Conservation (phyloP, 495 filamentous ascomycete genomes). For the Antarctomyces pellizariae region DNA sequence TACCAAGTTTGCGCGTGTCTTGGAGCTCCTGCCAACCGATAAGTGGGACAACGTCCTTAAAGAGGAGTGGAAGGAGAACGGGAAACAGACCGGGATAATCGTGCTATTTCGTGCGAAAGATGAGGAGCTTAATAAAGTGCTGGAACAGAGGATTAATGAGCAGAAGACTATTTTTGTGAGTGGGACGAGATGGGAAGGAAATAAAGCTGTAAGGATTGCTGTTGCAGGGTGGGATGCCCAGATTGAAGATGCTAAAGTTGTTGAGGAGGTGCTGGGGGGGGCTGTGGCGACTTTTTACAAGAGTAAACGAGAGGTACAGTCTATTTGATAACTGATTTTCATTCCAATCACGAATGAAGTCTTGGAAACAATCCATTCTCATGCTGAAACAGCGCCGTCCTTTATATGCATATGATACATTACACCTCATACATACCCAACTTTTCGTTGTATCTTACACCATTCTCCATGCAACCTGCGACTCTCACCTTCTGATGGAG, state of each 20-base stretch:
- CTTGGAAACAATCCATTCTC: too few relatives aligned
- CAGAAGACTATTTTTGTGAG: conserved; percentile 61
- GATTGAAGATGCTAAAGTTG: conserved; percentile 27
- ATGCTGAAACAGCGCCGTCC: too few relatives aligned
- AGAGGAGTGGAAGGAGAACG: conserved; percentile 16
- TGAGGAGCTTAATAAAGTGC: conserved; percentile 32
- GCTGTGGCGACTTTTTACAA: conserved; percentile 7
- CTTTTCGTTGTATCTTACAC: too few relatives aligned
- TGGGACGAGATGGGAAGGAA: conserved; percentile 52
- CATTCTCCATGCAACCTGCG: too few relatives aligned
- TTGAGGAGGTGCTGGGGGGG: conserved; percentile 22
- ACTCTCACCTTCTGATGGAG: too few relatives aligned
- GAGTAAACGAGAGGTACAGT: too few relatives aligned
- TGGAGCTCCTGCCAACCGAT: conserved; percentile 36
- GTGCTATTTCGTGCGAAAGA: conserved; percentile 64
- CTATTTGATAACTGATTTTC: too few relatives aligned
- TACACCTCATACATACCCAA: too few relatives aligned
- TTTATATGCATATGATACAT: too few relatives aligned
- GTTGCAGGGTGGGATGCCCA: conserved; percentile 63
- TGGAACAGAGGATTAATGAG: conserved; percentile 50
- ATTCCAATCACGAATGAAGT: too few relatives aligned
- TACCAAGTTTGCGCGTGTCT: conserved; percentile 43
- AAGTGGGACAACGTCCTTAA: conserved; percentile 9
- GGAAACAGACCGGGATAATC: conserved; percentile 23
- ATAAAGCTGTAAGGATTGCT: conserved; percentile 53